Conservation (phyloP, 768 basidiomycete species). For the Suillus occidentalis region DNA sequence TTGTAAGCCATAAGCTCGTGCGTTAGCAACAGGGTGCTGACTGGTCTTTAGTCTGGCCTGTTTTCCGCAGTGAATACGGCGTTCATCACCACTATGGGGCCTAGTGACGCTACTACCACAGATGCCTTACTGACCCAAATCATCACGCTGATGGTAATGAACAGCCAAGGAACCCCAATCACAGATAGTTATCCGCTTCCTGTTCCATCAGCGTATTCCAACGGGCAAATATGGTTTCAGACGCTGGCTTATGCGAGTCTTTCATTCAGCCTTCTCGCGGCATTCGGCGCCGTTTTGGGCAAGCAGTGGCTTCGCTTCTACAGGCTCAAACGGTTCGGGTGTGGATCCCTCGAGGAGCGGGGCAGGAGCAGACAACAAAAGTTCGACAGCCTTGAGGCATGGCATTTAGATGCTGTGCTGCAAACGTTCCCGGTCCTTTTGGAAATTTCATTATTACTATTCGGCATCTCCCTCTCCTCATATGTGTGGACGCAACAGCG, state of each 20-base stretch:
- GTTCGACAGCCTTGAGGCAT: slow-evolving; percentile 13
- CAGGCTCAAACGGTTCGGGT: slow-evolving; percentile 1
- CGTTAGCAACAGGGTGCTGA: background rate
- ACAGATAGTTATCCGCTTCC: background rate
- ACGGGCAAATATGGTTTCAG: slow-evolving; percentile 12
- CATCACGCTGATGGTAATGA: slow-evolving; percentile 7
- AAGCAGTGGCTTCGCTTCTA: slow-evolving; percentile 16
- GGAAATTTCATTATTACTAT: slow-evolving; percentile 16
- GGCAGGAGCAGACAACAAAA: slow-evolving; percentile 12
- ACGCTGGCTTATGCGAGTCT: slow-evolving; percentile 15
- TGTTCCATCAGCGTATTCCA: background rate
- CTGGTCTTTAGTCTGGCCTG: slow-evolving; percentile 13
- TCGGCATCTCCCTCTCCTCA: slow-evolving; percentile 13
- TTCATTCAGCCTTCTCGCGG: slow-evolving; percentile 14
- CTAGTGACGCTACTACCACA: slow-evolving; percentile 2
- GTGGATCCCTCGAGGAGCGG: slow-evolving; percentile 10
- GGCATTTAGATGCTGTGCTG: slow-evolving; percentile 17
- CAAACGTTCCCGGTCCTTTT: slow-evolving; percentile 15
- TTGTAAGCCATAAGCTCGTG: background rate
- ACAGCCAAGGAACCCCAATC: slow-evolving; percentile 6
- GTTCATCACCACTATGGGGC: slow-evolving; percentile 11
- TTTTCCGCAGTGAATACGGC: slow-evolving; percentile 17
- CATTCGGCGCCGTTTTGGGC: slow-evolving; percentile 16
- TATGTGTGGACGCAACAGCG: slow-evolving; percentile 11
- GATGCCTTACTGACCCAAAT: slow-evolving; percentile 2